phyloP scores from a whole-genome alignment of 192 early-diverging fungal genomes.

The Mortierella claussenii region DNA sequence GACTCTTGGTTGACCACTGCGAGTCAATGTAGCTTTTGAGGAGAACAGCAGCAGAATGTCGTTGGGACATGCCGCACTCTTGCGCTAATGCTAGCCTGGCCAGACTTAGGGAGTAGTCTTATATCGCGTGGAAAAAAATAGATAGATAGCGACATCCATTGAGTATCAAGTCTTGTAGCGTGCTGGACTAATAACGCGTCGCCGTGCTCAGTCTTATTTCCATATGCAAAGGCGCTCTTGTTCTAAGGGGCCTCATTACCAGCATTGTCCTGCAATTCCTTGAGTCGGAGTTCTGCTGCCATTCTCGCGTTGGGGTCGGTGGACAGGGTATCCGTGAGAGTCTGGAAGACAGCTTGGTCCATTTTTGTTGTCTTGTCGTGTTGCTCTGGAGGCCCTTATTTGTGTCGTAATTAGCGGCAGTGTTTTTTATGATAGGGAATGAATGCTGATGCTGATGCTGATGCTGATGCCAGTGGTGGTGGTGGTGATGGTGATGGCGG shows the following conservation, averaged over 20 bases:
- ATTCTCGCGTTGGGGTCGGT: conserved; percentile 67
- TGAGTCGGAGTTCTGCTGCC: conserved; percentile 73
- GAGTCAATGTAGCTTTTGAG: conserved; percentile 75
- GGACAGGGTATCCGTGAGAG: conserved; percentile 72
- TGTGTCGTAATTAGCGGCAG: background rate
- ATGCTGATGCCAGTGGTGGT: too few relatives aligned
- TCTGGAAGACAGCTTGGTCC: conserved; percentile 78
- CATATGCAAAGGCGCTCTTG: too few relatives aligned
- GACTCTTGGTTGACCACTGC: conserved; percentile 75
- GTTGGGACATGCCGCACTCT: conserved; percentile 65
- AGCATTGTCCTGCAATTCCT: conserved; percentile 66
- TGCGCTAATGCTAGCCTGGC: conserved; percentile 68
- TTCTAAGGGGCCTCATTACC: too few relatives aligned
- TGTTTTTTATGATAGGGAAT: too few relatives aligned
- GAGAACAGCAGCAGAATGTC: conserved; percentile 75
- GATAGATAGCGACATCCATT: too few relatives aligned
- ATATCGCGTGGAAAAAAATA: too few relatives aligned
- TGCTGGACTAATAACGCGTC: too few relatives aligned
- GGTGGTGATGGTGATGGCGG: too few relatives aligned
- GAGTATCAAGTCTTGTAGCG: too few relatives aligned
- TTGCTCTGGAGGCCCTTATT: too few relatives aligned
- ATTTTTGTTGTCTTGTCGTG: conserved; percentile 53
- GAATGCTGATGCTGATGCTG: too few relatives aligned
- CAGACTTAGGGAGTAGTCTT: conserved; percentile 75
- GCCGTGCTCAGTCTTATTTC: too few relatives aligned